Percentiles rank a stretch among this genome's conserved stretches.
These are phyloP conservation scores for Pittosporum tobira DNA, from an alignment of 129 eudicot species.

Conservation along the genomic window DNA sequence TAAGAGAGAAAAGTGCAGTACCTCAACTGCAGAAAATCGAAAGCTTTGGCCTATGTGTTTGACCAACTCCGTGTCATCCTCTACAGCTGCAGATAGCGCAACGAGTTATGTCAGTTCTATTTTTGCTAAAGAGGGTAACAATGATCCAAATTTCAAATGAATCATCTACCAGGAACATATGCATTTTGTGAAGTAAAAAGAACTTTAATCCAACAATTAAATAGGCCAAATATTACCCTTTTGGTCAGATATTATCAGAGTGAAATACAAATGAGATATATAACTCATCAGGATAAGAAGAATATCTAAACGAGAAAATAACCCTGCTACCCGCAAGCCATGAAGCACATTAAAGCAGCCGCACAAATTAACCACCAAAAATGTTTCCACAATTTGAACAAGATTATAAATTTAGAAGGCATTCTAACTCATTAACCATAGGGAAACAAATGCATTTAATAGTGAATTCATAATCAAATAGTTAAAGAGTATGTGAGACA, in stretches of 20 bases:
- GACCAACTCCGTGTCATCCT: conserved; percentile 67
- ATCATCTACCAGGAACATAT: not conserved
- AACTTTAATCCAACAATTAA: not conserved
- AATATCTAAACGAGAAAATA: not conserved
- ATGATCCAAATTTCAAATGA: not conserved
- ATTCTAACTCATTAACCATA: no score
- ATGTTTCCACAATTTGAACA: not conserved
- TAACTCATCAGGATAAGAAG: not conserved
- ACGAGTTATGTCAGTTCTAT: conserved; percentile 4
- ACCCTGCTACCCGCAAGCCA: not conserved
- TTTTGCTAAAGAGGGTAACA: not conserved
- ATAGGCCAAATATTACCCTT: not conserved
- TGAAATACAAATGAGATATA: no score
- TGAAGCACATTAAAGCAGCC: not conserved
- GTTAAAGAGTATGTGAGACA: no score
- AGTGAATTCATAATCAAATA: not conserved
- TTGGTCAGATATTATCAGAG: not conserved
- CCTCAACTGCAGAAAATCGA: conserved; percentile 86
- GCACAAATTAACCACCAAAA: not conserved
- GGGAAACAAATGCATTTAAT: not conserved
- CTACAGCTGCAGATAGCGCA: conserved; percentile 47
- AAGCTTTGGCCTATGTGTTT: conserved; percentile 80
- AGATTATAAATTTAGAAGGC: not conserved
- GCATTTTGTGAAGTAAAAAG: not conserved
- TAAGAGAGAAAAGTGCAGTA: conserved; percentile 10